Evolutionary conservation across 169 alveolate species (phyloP).

Genomic region (Plasmodium fragile): DNA sequence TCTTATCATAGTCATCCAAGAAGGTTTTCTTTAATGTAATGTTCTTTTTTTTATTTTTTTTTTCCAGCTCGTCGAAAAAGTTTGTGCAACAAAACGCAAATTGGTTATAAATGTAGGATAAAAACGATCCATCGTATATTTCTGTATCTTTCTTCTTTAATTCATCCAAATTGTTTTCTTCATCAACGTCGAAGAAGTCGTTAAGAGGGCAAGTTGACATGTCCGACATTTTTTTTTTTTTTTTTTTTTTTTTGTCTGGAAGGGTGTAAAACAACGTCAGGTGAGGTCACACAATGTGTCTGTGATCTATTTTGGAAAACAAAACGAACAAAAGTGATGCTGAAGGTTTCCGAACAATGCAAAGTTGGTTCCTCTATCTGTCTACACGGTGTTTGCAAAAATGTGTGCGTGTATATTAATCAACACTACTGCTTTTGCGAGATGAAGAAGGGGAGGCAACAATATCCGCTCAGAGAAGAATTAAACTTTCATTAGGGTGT

Average conservation of each 20-base stretch:
- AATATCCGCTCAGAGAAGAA: neutral
- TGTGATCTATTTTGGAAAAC: neutral
- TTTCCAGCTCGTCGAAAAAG: slow-evolving; percentile 38
- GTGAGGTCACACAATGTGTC: neutral
- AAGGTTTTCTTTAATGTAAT: slow-evolving; percentile 37
- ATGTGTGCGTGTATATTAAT: neutral
- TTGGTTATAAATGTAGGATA: slow-evolving; percentile 57
- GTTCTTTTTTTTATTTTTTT: slow-evolving; percentile 49
- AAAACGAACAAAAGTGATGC: slow-evolving; percentile 4
- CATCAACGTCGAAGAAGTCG: slow-evolving; percentile 68
- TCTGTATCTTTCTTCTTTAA: slow-evolving; percentile 29
- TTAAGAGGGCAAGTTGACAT: slow-evolving; percentile 71
- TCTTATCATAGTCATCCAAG: slow-evolving; percentile 20
- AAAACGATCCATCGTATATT: slow-evolving; percentile 34
- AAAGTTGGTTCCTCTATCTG: neutral
- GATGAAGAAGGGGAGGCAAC: neutral
- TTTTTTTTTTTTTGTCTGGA: slow-evolving; percentile 4
- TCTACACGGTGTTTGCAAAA: neutral
- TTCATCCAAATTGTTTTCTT: slow-evolving; percentile 67
- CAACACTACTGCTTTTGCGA: neutral
- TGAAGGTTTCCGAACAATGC: neutral
- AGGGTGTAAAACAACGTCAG: neutral
- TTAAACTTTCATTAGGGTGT: neutral
- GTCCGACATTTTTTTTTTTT: slow-evolving; percentile 58
- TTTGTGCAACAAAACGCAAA: slow-evolving; percentile 49